Percentiles rank a stretch among this genome's conserved stretches.
phyloP scores from a whole-genome alignment of 1,139 yeast genomes.

The Geotrichum candidum region DNA sequence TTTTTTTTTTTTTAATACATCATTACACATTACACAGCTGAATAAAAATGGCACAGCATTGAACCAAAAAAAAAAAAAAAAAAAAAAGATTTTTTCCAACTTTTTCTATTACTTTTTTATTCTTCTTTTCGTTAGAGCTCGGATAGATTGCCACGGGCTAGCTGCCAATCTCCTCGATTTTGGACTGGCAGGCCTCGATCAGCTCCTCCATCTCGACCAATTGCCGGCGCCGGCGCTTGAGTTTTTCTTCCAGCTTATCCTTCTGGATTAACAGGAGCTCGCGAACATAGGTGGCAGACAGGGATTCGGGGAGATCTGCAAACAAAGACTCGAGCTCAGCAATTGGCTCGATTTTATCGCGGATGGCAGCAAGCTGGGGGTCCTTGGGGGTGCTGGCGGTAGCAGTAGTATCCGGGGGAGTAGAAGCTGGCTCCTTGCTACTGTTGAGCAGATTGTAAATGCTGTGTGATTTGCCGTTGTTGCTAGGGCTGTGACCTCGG shows the following conservation, averaged over 20 bases:
- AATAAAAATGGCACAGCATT: background rate
- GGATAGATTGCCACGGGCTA: background rate
- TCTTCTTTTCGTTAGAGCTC: background rate
- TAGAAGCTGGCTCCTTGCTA: background rate
- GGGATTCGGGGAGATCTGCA: conserved; percentile 1
- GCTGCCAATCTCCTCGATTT: conserved; percentile 3
- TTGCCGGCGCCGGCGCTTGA: background rate
- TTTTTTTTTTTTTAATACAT: no score
- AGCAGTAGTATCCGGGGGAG: background rate
- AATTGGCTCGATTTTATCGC: background rate
- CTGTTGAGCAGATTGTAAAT: background rate
- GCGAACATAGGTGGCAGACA: background rate
- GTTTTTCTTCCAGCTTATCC: conserved; percentile 5
- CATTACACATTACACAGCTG: no score
- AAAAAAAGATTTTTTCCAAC: background rate
- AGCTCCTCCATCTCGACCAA: conserved; percentile 5
- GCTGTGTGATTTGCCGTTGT: background rate
- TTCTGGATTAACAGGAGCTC: conserved; percentile 5
- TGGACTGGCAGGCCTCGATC: conserved; percentile 5
- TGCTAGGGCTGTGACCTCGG: background rate
- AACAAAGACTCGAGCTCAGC: background rate
- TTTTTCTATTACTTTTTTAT: background rate
- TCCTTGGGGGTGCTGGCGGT: no score
- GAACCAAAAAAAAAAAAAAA: background rate
- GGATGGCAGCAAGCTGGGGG: background rate